A percentile compares a stretch with the other conserved stretches of the same genome.
phyloP scores from a whole-genome alignment of 2,329 filamentous ascomycete genomes.

The Fusarium nodosum region DNA sequence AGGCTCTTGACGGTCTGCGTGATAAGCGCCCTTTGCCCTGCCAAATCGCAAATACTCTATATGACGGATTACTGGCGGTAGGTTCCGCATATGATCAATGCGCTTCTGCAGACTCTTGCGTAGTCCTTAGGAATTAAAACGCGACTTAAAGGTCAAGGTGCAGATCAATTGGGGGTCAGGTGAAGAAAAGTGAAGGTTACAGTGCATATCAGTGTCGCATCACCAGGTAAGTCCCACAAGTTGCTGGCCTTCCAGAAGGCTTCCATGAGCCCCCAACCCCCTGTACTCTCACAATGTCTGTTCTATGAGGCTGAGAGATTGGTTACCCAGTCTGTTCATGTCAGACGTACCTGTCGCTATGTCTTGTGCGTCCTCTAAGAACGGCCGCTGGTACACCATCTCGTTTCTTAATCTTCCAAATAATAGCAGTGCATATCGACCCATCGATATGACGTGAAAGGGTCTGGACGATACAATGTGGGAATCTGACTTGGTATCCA shows the following conservation, averaged over 20 bases:
- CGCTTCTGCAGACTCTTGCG: constrained; percentile 8
- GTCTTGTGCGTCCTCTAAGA: constrained; percentile 15
- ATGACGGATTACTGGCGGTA: neutral
- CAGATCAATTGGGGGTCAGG: constrained; percentile 19
- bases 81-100: constrained; percentile 17
- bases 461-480: neutral
- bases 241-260: constrained; percentile 10
- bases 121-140: constrained; percentile 5
- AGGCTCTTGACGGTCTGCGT: constrained; percentile 5
- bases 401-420: neutral
- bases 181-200: constrained; percentile 14
- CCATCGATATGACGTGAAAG: neutral
- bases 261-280: constrained; percentile 13
- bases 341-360: constrained; percentile 20
- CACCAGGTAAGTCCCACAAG: neutral
- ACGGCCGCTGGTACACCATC: constrained; percentile 11
- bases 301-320: neutral
- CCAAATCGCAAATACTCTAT: constrained; percentile 9
- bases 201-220: constrained; percentile 9
- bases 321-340: constrained; percentile 2
- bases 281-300: constrained; percentile 1
- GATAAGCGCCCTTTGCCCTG: constrained; percentile 19
- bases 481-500: neutral
- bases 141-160: constrained; percentile 9
- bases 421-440: neutral